phyloP scores from a whole-genome alignment of 257 asterid species.

The Paraleonurus japonicus region DNA sequence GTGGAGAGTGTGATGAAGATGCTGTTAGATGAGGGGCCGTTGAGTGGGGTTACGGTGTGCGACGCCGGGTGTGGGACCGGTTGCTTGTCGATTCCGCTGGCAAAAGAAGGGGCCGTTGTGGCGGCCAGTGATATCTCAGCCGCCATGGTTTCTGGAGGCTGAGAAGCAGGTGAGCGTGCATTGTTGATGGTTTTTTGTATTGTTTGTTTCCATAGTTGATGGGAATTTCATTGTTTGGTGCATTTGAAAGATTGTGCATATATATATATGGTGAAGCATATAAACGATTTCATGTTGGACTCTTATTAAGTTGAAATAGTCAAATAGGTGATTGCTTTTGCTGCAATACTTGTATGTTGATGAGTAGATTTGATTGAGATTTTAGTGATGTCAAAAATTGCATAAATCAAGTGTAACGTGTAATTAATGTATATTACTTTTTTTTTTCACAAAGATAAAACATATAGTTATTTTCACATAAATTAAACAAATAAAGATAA shows the following conservation, averaged over 20 bases:
- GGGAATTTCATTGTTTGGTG: background rate
- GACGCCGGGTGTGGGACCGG: constrained; percentile 99
- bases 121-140: constrained; percentile 91
- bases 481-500: no score
- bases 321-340: background rate
- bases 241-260: background rate
- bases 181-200: background rate
- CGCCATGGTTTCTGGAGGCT: constrained; percentile 95
- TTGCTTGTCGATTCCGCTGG: constrained; percentile 77
- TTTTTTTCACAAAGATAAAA: no score
- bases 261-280: background rate
- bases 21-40: constrained; percentile 70
- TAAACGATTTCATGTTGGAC: background rate
- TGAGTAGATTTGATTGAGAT: background rate
- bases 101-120: constrained; percentile 84
- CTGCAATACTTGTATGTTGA: background rate
- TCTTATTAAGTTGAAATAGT: background rate
- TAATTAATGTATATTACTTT: no score
- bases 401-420: no score
- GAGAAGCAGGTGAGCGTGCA: constrained; percentile 55
- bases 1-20: constrained; percentile 84
- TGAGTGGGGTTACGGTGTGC: constrained; percentile 73
- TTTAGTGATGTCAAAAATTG: no score
- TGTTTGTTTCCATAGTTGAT: background rate
- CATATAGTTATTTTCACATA: no score